A percentile compares a stretch with the other conserved stretches of the same genome.
phyloP scores from a whole-genome alignment of 106 monocot species.

The Phalaenopsis aphrodite region DNA sequence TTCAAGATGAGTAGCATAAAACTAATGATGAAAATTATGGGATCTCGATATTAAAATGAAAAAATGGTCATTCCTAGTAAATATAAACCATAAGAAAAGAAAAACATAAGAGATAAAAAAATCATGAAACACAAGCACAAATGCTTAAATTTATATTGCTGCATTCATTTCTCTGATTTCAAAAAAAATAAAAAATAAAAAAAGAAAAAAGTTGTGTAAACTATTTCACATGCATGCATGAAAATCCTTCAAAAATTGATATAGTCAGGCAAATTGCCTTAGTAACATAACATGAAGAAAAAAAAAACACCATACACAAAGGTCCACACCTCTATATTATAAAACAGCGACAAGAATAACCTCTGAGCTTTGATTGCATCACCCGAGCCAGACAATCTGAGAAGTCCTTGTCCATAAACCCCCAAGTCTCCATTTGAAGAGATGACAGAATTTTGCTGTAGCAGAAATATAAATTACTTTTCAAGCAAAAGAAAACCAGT shows the following conservation, averaged over 20 bases:
- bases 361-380: conserved; percentile 83
- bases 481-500: not conserved
- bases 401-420: conserved; percentile 84
- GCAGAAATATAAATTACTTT: conserved; percentile 8
- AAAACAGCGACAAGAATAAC: conserved; percentile 84
- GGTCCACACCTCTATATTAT: conserved; percentile 72
- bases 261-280: not conserved
- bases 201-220: too few species aligned
- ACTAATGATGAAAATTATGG: too few species aligned
- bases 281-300: not conserved
- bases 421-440: conserved; percentile 79
- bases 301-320: conserved; percentile 1
- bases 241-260: not conserved
- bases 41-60: too few species aligned
- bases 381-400: conserved; percentile 72
- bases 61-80: too few species aligned
- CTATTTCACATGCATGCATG: too few species aligned
- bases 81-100: too few species aligned
- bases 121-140: not conserved
- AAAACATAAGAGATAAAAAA: not conserved
- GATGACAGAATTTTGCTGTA: conserved; percentile 84
- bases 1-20: too few species aligned
- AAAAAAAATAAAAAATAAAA: too few species aligned
- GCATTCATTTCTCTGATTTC: not conserved
- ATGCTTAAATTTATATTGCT: not conserved